Conservation (phyloP, 2,329 filamentous ascomycete species). For the Metarhizium album region DNA sequence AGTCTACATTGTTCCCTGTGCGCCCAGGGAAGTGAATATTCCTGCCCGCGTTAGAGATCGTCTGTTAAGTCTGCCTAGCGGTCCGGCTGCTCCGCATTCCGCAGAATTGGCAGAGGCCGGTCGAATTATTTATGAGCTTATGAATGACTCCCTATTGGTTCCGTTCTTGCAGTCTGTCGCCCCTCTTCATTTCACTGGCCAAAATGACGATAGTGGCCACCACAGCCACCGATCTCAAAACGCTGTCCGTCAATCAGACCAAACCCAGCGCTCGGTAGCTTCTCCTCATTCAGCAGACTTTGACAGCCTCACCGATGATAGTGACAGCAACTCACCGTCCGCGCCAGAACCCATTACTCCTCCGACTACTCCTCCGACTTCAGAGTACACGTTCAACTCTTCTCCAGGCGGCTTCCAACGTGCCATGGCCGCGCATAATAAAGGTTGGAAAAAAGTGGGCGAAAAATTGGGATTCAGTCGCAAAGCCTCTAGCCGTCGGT, state of each 20-base stretch:
- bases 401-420: constrained; percentile 44
- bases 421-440: constrained; percentile 42
- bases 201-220: constrained; percentile 26
- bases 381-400: constrained; percentile 41
- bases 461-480: constrained; percentile 48
- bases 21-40: constrained; percentile 82
- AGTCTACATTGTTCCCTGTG: constrained; percentile 79
- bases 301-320: constrained; percentile 53
- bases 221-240: constrained; percentile 17
- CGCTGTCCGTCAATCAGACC: neutral
- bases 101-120: constrained; percentile 72
- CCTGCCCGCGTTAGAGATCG: constrained; percentile 75
- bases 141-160: constrained; percentile 92
- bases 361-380: constrained; percentile 58
- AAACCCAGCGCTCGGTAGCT: constrained; percentile 22
- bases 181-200: constrained; percentile 24
- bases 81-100: constrained; percentile 60
- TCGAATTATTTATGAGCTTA: constrained; percentile 82
- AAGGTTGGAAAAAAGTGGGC: constrained; percentile 55
- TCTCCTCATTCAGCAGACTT: constrained; percentile 36
- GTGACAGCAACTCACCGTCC: constrained; percentile 45
- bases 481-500: constrained; percentile 36
- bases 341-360: constrained; percentile 59
- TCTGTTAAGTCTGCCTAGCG: constrained; percentile 46
- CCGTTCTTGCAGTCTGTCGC: constrained; percentile 72